Conservation (phyloP, 345 rosid genomes). For the Cardamine resedifolia region DNA sequence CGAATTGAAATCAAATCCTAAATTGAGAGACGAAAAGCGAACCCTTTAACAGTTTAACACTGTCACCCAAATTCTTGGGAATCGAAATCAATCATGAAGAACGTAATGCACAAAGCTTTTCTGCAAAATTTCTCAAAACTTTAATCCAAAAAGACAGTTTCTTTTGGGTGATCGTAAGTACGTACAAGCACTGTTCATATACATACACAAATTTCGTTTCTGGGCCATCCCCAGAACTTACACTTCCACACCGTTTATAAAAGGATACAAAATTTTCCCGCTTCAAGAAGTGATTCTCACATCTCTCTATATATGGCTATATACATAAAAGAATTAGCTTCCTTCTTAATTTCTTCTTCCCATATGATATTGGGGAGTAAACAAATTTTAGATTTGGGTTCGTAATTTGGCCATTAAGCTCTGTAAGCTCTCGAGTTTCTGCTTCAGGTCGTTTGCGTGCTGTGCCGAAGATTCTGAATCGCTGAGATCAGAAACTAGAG, state of each 20-base stretch:
- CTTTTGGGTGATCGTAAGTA: constrained; percentile 1
- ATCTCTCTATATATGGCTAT: constrained; percentile 36
- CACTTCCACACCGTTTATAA: neutral
- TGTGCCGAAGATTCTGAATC: constrained; percentile 44
- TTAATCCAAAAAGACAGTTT: constrained; percentile 17
- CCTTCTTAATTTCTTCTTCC: constrained; percentile 18
- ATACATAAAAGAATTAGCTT: constrained; percentile 27
- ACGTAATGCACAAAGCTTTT: neutral
- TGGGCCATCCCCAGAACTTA: neutral
- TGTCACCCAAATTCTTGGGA: neutral
- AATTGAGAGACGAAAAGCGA: neutral
- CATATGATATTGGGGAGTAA: neutral
- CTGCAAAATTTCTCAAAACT: constrained; percentile 18
- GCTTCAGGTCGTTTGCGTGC: constrained; percentile 53
- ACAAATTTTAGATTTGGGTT: constrained; percentile 48
- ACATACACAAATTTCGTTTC: constrained; percentile 27
- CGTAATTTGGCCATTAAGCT: constrained; percentile 58
- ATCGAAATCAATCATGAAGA: constrained; percentile 2
- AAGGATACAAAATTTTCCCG: constrained; percentile 24
- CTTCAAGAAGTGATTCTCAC: constrained; percentile 14
- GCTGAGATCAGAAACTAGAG: constrained; percentile 44
- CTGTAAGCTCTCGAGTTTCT: constrained; percentile 71
- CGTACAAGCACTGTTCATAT: constrained; percentile 8
- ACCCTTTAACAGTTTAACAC: neutral
- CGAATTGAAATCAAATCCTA: neutral